phyloP scores from a whole-genome alignment of 1,284 basidiomycete genomes.

The Caloboletus firmus region DNA sequence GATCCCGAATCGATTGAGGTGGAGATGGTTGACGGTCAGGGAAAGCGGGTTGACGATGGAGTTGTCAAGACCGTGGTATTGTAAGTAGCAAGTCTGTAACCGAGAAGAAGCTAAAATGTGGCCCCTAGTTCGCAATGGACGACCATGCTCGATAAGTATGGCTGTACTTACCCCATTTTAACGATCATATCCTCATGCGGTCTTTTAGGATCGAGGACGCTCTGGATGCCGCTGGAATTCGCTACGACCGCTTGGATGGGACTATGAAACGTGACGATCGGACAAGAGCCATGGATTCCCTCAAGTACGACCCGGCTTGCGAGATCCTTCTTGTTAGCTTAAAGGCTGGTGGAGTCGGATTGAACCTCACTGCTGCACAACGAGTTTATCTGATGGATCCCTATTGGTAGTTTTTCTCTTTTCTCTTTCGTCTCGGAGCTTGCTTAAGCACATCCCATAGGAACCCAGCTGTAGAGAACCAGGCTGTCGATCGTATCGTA shows the following conservation, averaged over 20 bases:
- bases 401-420: constrained; percentile 67
- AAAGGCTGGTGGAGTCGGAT: constrained; percentile 94
- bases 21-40: constrained; percentile 72
- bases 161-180: constrained; percentile 6
- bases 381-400: constrained; percentile 95
- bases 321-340: constrained; percentile 95
- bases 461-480: constrained; percentile 97
- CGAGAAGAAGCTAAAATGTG: constrained; percentile 19
- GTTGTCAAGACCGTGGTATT: constrained; percentile 89
- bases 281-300: constrained; percentile 83
- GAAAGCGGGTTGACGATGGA: constrained; percentile 67
- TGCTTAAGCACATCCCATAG: constrained; percentile 40
- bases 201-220: constrained; percentile 80
- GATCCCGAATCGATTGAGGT: constrained; percentile 69
- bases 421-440: not conserved
- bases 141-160: constrained; percentile 88
- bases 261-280: constrained; percentile 96
- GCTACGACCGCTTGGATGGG: constrained; percentile 90
- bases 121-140: constrained; percentile 87
- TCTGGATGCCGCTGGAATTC: constrained; percentile 75
- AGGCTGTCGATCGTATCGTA: constrained; percentile 91
- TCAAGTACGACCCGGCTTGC: constrained; percentile 81
- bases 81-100: constrained; percentile 46
- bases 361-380: constrained; percentile 91
- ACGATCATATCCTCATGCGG: constrained; percentile 13